Base-by-base conservation (phyloP, 129 eudicot species). In the Artemisia argyi region DNA sequence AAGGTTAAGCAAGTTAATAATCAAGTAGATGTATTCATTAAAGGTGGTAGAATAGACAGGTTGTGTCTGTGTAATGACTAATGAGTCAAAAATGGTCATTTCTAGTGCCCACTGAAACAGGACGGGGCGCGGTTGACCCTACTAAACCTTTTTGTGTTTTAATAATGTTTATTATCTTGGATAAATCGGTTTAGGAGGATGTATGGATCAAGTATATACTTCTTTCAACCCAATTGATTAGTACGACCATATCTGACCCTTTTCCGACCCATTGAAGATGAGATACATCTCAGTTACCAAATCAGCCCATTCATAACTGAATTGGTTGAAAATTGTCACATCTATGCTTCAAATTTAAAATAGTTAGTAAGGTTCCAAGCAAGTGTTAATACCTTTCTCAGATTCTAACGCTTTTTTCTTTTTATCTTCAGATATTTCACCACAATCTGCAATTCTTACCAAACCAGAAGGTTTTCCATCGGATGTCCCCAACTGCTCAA, bases 401-500 rank as follows among this genome's bases (percentile, higher is more conserved):
- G 84, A 79, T 22, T 44, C 85, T 54, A 44, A 63, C 12, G 55
- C 76, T 46, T 80, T 59, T 32, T 67, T 68, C 61, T 47, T 72
- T 75, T 82, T 85, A 30, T 39, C 75, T 60, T 77, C 85, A 61
- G 85, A 64, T 42, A 68, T 64, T 73, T 95, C 97, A 76, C 99
- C 99, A 66, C 94, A 95, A 61, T 85, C 91, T 7, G 73, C 71
- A 73, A 91, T 84, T 78, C 81, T 86, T 18, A 95, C 97, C 53
- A 73, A 51, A 49, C 85, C 82, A 14, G 84, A 62, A 79, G 97
- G 89, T 72, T 72, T 78, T 61, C 99, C 99, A 63, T 78, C 86
- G 73, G 82, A 54, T 44, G 96, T 68, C 59, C 99, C 99, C 30
- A 88, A 63, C 63, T 79, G 85, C 86, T 95, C 99, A 46, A 95